These are phyloP conservation scores for Microsporum audouinii DNA, from an alignment of 2,329 filamentous ascomycete genomes.

Conservation along the genomic window DNA sequence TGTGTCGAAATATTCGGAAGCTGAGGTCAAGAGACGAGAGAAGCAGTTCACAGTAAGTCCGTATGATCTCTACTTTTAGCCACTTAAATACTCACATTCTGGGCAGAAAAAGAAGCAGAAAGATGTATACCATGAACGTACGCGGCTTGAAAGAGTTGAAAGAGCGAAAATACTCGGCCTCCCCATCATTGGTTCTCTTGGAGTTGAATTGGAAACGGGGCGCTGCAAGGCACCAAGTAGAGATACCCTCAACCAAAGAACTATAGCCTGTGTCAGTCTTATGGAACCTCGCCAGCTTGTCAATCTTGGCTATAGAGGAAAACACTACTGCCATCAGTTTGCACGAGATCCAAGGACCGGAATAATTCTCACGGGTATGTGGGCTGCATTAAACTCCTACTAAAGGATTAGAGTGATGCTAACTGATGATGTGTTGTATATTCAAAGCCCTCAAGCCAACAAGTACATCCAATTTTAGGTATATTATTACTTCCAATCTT, in stretches of 20 bases:
- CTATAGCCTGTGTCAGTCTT: constrained; percentile 24
- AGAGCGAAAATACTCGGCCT: constrained; percentile 22
- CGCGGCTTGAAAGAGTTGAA: constrained; percentile 25
- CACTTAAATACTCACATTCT: background rate
- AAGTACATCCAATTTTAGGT: constrained; percentile 7
- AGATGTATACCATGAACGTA: constrained; percentile 19
- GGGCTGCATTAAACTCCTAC: background rate
- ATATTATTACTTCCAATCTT: background rate
- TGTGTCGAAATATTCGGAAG: constrained; percentile 14
- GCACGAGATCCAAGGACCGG: constrained; percentile 27
- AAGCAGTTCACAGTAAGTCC: constrained; percentile 9
- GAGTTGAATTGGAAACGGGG: constrained; percentile 23
- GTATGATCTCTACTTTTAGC: background rate
- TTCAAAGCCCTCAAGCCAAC: constrained; percentile 1
- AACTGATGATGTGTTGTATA: background rate
- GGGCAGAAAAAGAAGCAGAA: constrained; percentile 22
- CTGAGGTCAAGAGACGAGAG: constrained; percentile 9
- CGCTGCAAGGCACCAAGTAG: constrained; percentile 12
- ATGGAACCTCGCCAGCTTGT: constrained; percentile 23
- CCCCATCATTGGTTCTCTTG: constrained; percentile 18
- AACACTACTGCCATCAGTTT: constrained; percentile 12
- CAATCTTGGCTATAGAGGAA: constrained; percentile 17
- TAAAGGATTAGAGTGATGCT: background rate
- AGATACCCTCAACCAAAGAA: constrained; percentile 20
- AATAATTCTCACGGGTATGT: constrained; percentile 28